Evolutionary conservation across 495 filamentous ascomycete species (phyloP).

Genomic region (Rhypophila decipiens): DNA sequence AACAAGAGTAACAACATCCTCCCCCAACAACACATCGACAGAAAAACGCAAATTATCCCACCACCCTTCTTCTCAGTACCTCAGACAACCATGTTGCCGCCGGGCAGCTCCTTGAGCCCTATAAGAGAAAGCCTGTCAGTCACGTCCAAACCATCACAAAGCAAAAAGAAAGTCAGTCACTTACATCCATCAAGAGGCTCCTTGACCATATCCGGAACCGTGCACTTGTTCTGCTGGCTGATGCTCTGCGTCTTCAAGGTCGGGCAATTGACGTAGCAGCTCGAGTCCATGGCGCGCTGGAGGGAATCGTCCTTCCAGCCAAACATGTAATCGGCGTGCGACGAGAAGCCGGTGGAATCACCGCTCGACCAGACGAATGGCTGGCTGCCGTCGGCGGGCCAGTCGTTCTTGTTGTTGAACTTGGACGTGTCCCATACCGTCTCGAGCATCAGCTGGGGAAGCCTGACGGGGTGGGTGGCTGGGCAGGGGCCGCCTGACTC

Average conservation of each 20-base stretch:
- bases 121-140: not conserved
- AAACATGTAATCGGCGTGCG: conserved; percentile 35
- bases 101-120: not conserved
- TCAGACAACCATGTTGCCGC: not conserved
- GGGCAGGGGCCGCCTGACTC: conserved; percentile 26
- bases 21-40: no score
- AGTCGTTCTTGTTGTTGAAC: conserved; percentile 32
- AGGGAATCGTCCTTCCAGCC: conserved; percentile 32
- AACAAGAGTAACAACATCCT: no score
- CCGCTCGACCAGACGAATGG: conserved; percentile 44
- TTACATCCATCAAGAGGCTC: conserved; percentile 35
- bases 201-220: conserved; percentile 21
- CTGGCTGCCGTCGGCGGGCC: conserved; percentile 36
- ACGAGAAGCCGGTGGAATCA: conserved; percentile 27
- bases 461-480: conserved; percentile 21
- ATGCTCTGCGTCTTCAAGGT: conserved; percentile 35
- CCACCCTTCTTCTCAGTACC: not conserved
- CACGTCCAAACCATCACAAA: not conserved
- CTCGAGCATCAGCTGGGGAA: conserved; percentile 33
- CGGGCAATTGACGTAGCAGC: conserved; percentile 31
- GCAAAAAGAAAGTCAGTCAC: not conserved
- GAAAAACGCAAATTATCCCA: no score
- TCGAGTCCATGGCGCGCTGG: conserved; percentile 32
- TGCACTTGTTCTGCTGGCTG: conserved; percentile 32
- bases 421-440: conserved; percentile 35